Evolutionary conservation across 2,329 filamentous ascomycete species (phyloP).

Genomic region (Calonectria pseudoreteaudii): DNA sequence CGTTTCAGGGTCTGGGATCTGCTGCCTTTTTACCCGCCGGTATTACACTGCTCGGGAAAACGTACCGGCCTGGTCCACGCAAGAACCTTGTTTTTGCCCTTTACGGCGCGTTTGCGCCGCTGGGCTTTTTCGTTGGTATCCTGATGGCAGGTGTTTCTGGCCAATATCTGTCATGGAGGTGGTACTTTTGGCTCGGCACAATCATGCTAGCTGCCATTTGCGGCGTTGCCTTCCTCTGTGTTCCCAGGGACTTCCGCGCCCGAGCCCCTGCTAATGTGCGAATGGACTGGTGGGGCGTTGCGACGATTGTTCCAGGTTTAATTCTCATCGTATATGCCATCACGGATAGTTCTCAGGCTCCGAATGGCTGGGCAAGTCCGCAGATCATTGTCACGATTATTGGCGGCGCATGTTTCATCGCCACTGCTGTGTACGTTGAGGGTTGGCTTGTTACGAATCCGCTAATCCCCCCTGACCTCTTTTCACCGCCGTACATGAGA

Average conservation of each 20-base stretch:
- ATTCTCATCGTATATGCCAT: slow-evolving; percentile 80
- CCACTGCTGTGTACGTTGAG: slow-evolving; percentile 75
- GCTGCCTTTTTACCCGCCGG: slow-evolving; percentile 77
- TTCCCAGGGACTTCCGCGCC: slow-evolving; percentile 57
- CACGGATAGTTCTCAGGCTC: slow-evolving; percentile 77
- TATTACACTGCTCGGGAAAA: slow-evolving; percentile 77
- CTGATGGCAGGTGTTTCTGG: slow-evolving; percentile 74
- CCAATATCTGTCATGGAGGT: slow-evolving; percentile 72
- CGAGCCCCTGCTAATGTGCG: slow-evolving; percentile 49
- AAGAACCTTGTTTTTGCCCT: slow-evolving; percentile 76
- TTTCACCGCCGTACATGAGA: slow-evolving; percentile 76
- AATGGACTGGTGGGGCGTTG: slow-evolving; percentile 78
- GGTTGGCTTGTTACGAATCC: slow-evolving; percentile 76
- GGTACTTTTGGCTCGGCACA: slow-evolving; percentile 77
- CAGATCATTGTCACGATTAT: slow-evolving; percentile 77
- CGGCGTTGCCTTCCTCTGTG: slow-evolving; percentile 47
- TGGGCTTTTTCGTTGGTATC: slow-evolving; percentile 75
- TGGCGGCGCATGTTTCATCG: slow-evolving; percentile 70
- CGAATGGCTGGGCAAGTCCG: slow-evolving; percentile 77
- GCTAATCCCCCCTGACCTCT: slow-evolving; percentile 76
- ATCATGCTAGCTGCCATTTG: slow-evolving; percentile 3
- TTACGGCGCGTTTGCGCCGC: slow-evolving; percentile 68
- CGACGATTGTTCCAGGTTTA: slow-evolving; percentile 72
- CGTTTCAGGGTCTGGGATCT: slow-evolving; percentile 78
- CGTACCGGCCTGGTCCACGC: slow-evolving; percentile 76